These are phyloP conservation scores for Aureobasidium sp. DNA, from an alignment of 2,329 filamentous ascomycete genomes.

Conservation along the genomic window DNA sequence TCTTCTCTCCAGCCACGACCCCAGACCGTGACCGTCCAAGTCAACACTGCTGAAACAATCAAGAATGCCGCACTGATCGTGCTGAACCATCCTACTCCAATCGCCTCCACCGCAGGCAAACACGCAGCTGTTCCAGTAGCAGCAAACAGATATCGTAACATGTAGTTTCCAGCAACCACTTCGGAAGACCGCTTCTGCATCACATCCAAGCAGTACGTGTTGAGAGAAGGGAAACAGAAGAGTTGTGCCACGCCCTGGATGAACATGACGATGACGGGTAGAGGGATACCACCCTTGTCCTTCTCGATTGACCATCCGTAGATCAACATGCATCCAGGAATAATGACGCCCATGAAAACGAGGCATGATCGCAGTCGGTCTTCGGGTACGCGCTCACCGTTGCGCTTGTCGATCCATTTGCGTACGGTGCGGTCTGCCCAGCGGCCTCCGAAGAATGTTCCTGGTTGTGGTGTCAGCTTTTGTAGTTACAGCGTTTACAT, in stretches of 20 bases:
- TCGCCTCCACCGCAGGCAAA: conserved; percentile 62
- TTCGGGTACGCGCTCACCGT: conserved; percentile 55
- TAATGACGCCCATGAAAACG: conserved; percentile 47
- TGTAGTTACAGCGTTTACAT: conserved; percentile 19
- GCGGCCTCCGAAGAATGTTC: conserved; percentile 63
- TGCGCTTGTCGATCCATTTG: conserved; percentile 52
- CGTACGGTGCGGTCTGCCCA: conserved; percentile 61
- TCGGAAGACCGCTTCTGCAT: conserved; percentile 65
- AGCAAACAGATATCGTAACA: conserved; percentile 67
- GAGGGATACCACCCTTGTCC: conserved; percentile 45
- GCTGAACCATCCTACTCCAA: conserved; percentile 75
- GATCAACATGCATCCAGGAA: conserved; percentile 56
- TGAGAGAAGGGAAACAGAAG: conserved; percentile 66
- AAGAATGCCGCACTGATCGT: conserved; percentile 58
- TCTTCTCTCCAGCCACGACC: conserved; percentile 30
- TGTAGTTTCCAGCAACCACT: conserved; percentile 68
- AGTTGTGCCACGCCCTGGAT: conserved; percentile 65
- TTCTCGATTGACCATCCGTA: conserved; percentile 60
- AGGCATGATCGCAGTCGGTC: conserved; percentile 57
- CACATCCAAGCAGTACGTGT: conserved; percentile 76
- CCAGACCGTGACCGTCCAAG: conserved; percentile 43
- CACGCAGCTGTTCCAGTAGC: conserved; percentile 63
- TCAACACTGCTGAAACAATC: conserved; percentile 33
- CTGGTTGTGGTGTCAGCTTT: conserved; percentile 22
- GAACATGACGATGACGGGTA: conserved; percentile 67